phyloP scores from a whole-genome alignment of 306 rosid genomes.

The Quercus parvula region DNA sequence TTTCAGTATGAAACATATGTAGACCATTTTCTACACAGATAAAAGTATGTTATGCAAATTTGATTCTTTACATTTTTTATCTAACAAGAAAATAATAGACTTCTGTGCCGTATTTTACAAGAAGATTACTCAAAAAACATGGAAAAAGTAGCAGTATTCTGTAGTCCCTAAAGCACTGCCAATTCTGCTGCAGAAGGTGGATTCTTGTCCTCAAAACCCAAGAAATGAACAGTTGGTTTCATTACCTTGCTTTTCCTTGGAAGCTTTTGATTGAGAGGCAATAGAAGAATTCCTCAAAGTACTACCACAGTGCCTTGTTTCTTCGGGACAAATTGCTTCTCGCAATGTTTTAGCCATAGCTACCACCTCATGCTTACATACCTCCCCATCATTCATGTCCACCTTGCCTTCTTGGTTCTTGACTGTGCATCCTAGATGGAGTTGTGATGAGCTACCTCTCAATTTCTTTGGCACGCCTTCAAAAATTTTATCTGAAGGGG shows the following conservation, averaged over 20 bases:
- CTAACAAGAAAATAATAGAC: neutral
- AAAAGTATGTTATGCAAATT: constrained; percentile 6
- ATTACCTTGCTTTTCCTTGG: constrained; percentile 47
- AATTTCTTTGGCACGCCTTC: constrained; percentile 50
- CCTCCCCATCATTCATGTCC: constrained; percentile 28
- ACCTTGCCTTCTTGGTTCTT: constrained; percentile 33
- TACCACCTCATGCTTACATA: constrained; percentile 27
- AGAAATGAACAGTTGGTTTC: constrained; percentile 15
- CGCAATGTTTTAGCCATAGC: constrained; percentile 35
- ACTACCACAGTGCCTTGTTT: constrained; percentile 12
- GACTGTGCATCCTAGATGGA: constrained; percentile 3
- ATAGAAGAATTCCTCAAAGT: constrained; percentile 19
- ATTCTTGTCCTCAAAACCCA: constrained; percentile 15
- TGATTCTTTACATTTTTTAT: neutral
- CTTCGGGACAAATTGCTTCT: constrained; percentile 35
- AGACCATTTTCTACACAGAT: neutral
- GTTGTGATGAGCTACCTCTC: constrained; percentile 34
- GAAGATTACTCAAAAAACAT: neutral
- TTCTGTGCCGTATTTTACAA: neutral
- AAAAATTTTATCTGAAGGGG: constrained; percentile 36
- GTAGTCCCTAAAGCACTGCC: neutral
- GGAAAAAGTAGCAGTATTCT: neutral
- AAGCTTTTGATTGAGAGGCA: constrained; percentile 32
- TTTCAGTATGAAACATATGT: constrained; percentile 7
- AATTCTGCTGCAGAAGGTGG: neutral